These are phyloP conservation scores for Fusarium newnesense DNA, from an alignment of 2,329 filamentous ascomycete species.

Conservation along the genomic window DNA sequence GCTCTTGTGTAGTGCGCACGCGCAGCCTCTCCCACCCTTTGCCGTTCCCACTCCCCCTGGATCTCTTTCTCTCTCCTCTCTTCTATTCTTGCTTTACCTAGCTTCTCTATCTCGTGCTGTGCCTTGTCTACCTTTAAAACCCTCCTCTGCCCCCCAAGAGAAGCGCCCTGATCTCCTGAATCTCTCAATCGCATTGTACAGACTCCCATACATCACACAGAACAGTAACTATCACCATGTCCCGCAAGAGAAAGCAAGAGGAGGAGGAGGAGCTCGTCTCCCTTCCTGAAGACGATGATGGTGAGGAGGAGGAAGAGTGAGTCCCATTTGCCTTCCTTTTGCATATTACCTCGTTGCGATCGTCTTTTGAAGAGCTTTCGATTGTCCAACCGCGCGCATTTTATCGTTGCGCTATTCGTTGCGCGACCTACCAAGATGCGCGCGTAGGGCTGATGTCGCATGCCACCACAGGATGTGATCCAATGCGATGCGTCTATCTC, in stretches of 20 bases:
- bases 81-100: constrained; percentile 19
- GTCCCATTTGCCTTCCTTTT: constrained; percentile 37
- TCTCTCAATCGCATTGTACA: constrained; percentile 21
- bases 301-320: constrained; percentile 66
- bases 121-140: constrained; percentile 32
- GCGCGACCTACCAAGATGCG: constrained; percentile 30
- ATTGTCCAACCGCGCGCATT: constrained; percentile 29
- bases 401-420: constrained; percentile 16
- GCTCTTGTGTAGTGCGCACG: constrained; percentile 13
- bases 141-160: constrained; percentile 19
- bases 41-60: constrained; percentile 36
- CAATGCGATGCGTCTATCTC: constrained; percentile 3
- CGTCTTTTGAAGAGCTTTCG: not conserved
- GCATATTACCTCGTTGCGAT: constrained; percentile 3
- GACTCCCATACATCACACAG: constrained; percentile 14
- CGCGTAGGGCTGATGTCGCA: constrained; percentile 37
- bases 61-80: constrained; percentile 32
- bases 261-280: constrained; percentile 66
- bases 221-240: constrained; percentile 50
- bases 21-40: constrained; percentile 40
- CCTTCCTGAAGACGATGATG: constrained; percentile 62
- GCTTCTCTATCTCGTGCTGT: constrained; percentile 31
- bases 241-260: constrained; percentile 65
- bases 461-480: constrained; percentile 14
- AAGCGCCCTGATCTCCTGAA: constrained; percentile 5